A percentile compares a stretch with the other conserved stretches of the same genome.
Evolutionary conservation across 768 basidiomycete species (phyloP).

Genomic region (Phylloporus sp.): DNA sequence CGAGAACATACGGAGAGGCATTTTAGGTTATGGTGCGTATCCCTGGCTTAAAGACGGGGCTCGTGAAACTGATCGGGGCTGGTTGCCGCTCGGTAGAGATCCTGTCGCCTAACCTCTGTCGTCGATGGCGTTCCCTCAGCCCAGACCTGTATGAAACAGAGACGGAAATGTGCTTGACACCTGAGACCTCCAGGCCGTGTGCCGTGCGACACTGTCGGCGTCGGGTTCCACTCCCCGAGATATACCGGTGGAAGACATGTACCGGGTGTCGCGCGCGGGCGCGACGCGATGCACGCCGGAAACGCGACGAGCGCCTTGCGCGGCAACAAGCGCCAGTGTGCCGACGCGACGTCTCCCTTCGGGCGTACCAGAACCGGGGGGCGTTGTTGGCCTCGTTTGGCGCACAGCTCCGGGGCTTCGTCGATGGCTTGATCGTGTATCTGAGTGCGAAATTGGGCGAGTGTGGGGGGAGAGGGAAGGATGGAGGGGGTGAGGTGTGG

Average conservation of each 20-base stretch:
- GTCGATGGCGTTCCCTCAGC: conserved; percentile 8
- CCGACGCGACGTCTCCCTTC: no score
- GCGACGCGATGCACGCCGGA: conserved; percentile 5
- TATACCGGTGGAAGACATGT: conserved; percentile 42
- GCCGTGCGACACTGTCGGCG: conserved; percentile 30
- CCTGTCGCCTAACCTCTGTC: background rate
- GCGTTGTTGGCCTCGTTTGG: conserved; percentile 13
- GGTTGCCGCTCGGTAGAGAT: conserved; percentile 1
- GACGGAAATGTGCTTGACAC: background rate
- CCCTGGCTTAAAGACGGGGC: background rate
- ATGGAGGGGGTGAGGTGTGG: background rate
- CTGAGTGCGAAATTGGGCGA: conserved; percentile 14
- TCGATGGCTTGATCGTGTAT: conserved; percentile 24
- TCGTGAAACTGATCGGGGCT: conserved; percentile 12
- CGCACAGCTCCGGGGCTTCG: conserved; percentile 15
- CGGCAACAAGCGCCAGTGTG: no score
- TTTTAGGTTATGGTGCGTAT: conserved; percentile 9
- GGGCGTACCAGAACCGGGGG: conserved; percentile 12
- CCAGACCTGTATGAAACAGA: background rate
- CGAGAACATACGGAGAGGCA: conserved; percentile 9
- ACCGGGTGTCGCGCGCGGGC: conserved; percentile 29
- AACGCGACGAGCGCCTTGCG: no score
- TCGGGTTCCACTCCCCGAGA: conserved; percentile 32
- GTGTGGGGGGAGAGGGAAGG: background rate
- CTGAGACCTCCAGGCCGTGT: conserved; percentile 36